Conservation (phyloP, 73 alveolate species). For the Effrenium voratum region DNA sequence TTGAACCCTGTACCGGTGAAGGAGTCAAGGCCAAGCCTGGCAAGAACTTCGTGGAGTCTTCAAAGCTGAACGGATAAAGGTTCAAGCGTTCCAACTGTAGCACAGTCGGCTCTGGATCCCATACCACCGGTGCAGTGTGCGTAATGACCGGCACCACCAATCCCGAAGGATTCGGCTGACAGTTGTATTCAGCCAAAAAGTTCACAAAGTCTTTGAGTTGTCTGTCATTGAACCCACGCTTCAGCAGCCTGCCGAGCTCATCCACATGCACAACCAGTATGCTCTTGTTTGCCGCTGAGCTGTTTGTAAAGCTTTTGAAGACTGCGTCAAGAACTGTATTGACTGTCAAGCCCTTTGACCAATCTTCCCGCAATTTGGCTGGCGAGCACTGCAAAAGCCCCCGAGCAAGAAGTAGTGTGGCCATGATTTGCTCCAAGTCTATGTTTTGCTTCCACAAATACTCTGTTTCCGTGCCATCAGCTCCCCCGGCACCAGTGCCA, state of each 20-base stretch:
- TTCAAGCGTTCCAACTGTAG: background rate
- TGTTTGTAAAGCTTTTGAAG: background rate
- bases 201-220: background rate
- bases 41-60: background rate
- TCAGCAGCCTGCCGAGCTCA: background rate
- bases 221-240: background rate
- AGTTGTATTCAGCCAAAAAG: background rate
- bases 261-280: background rate
- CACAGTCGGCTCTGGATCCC: background rate
- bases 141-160: constrained; percentile 15
- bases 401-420: background rate
- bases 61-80: background rate
- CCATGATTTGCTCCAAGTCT: background rate
- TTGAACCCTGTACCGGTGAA: too few species aligned
- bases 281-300: background rate
- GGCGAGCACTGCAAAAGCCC: background rate
- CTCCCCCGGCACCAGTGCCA: background rate
- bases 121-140: background rate
- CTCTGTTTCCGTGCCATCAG: background rate
- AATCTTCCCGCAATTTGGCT: background rate
- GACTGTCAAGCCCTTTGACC: background rate
- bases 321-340: background rate
- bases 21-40: background rate
- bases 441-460: background rate
- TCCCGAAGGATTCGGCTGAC: background rate